phyloP scores from a whole-genome alignment of 148 eudicot genomes.

The Amaranthus hypochondriacus region DNA sequence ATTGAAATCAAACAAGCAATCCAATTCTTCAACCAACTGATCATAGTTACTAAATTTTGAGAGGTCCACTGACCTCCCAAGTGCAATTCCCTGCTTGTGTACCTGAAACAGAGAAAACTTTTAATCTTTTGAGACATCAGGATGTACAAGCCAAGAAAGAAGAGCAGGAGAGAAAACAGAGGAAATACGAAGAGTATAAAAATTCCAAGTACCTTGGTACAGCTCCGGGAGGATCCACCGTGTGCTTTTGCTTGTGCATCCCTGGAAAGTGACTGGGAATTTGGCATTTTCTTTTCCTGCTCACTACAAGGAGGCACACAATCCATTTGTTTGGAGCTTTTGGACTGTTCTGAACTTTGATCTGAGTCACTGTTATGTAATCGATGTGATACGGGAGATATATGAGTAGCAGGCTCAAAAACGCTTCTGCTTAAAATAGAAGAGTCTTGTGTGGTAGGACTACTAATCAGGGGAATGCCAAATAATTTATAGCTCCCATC shows the following conservation, averaged over 20 bases:
- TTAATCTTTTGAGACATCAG: background rate
- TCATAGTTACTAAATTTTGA: slow-evolving; percentile 73
- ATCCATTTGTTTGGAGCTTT: slow-evolving; percentile 41
- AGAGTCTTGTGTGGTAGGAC: slow-evolving; percentile 33
- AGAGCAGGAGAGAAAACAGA: background rate
- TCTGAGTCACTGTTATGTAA: slow-evolving; percentile 38
- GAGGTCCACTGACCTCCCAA: slow-evolving; percentile 94
- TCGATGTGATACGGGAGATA: slow-evolving; percentile 29
- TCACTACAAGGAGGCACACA: slow-evolving; percentile 35
- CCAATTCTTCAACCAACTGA: slow-evolving; percentile 75
- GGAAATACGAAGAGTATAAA: background rate
- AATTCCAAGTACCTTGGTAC: slow-evolving; percentile 68
- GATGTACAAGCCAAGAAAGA: background rate
- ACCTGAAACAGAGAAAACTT: slow-evolving; percentile 46
- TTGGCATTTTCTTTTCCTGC: slow-evolving; percentile 41
- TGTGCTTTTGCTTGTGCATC: slow-evolving; percentile 55
- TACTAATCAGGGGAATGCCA: slow-evolving; percentile 64
- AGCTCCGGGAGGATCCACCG: slow-evolving; percentile 69
- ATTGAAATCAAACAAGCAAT: slow-evolving; percentile 64
- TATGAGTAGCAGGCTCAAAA: slow-evolving; percentile 32
- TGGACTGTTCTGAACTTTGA: slow-evolving; percentile 43
- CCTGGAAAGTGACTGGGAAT: slow-evolving; percentile 24
- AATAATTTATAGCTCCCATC: slow-evolving; percentile 81
- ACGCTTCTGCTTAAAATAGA: slow-evolving; percentile 22
- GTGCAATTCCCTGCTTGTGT: slow-evolving; percentile 91